phyloP scores from a whole-genome alignment of 2,329 filamentous ascomycete genomes.

The Fusarium tjaetaba region DNA sequence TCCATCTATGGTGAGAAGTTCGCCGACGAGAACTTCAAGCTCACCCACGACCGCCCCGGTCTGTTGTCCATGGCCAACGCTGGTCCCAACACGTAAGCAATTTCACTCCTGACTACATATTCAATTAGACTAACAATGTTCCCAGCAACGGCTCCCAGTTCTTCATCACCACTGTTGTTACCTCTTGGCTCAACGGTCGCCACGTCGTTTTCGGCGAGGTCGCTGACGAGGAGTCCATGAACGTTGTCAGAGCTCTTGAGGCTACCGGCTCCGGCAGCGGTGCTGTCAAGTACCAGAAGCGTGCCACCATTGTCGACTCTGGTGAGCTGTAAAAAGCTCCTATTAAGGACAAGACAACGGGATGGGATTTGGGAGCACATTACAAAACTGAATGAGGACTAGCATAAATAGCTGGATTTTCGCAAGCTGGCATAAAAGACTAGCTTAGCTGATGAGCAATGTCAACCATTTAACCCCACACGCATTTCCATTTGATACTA shows the following conservation, averaged over 20 bases:
- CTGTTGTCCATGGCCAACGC: constrained; percentile 96
- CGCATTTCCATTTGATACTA: not conserved
- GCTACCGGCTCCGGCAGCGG: constrained; percentile 66
- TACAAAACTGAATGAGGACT: constrained; percentile 35
- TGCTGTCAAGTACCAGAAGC: constrained; percentile 66
- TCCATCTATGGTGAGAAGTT: constrained; percentile 98
- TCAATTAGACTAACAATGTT: constrained; percentile 39
- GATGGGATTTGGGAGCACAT: constrained; percentile 28
- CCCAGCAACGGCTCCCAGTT: constrained; percentile 96
- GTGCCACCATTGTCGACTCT: constrained; percentile 66
- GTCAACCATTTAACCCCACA: constrained; percentile 31
- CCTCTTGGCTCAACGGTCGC: constrained; percentile 84
- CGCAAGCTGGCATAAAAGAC: constrained; percentile 24
- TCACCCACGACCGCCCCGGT: constrained; percentile 78
- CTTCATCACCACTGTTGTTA: constrained; percentile 94
- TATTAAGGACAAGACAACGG: constrained; percentile 11
- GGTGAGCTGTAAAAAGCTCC: constrained; percentile 57
- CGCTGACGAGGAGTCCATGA: constrained; percentile 58
- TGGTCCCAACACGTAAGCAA: constrained; percentile 84
- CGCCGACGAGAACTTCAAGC: constrained; percentile 88
- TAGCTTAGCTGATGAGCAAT: constrained; percentile 36
- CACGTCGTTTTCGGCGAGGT: constrained; percentile 90
- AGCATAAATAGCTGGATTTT: constrained; percentile 30
- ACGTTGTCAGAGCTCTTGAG: constrained; percentile 70
- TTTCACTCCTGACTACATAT: not conserved